Evolutionary conservation across 306 rosid species (phyloP), one percentile per base, ranked within the genome.

Genomic region (Vigna trinervia): DNA sequence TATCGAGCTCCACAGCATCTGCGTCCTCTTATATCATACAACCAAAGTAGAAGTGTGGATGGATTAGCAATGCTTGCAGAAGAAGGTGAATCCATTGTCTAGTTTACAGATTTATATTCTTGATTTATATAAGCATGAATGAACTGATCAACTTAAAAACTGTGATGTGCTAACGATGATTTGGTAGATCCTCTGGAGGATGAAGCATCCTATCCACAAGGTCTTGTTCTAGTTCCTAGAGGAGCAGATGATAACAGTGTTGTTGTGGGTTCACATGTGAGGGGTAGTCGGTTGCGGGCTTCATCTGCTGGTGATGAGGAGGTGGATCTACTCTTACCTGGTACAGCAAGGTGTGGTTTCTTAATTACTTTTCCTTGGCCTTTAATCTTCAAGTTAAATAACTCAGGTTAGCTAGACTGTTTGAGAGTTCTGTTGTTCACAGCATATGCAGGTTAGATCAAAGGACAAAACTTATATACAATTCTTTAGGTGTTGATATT

Each of bases 241-340:
- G 89, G 90, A 80, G 72, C 77, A 51, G 90, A 85, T 45, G 93
- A 87, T 74, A 54, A 76, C 54, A 88, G 88, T 70, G 89, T 93
- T 82, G 92, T 89, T 57, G 96, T 91, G 46, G 98, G 98, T 14
- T 75, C 98, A 8, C 98, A 93, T 76, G 79, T 93, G 74, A 84
- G 98, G 87, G 98, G 96, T 79, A 88, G 92, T 81, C 84, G 98
- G 52, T 78, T 93, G 76, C 86, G 98, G 87, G 98, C 97, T 76
- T 92, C 97, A 45, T 57, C 98, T 69, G 93, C 93, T 30, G 95
- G 95, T 39, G 86, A 86, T 71, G 98, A 88, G 87, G 95, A 89
- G 84, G 98, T 93, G 41, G 98, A 93, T 83, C 98, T 93, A 73
- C 95, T 93, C 57, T 81, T 93, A 41, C 98, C 98, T 54, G 98